Evolutionary conservation across 139 green algal species (phyloP).

Genomic region (Pleodorina starrii): DNA sequence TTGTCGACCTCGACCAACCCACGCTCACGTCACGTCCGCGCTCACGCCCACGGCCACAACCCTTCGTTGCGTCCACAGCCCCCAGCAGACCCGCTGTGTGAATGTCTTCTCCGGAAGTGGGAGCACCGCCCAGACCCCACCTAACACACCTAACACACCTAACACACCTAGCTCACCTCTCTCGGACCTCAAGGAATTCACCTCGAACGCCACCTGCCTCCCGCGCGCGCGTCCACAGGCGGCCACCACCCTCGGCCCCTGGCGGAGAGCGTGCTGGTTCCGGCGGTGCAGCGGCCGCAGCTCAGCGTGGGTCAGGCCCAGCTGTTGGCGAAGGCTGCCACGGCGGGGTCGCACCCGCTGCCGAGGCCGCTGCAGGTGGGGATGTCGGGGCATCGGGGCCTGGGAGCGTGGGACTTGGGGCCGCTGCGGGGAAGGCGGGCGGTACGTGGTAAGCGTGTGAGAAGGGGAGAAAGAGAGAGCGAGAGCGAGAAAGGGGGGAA

Average conservation of each 20-base stretch:
- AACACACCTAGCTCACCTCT: no score
- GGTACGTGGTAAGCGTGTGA: not conserved
- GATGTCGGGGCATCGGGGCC: no score
- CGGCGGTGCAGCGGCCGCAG: not conserved
- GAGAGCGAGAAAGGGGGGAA: not conserved
- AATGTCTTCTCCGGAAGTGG: no score
- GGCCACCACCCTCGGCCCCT: constrained; percentile 3
- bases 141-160: no score
- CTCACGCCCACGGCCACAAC: no score
- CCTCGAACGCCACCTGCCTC: no score
- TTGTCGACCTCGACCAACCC: not conserved
- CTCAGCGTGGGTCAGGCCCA: constrained; percentile 4
- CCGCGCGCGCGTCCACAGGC: not conserved
- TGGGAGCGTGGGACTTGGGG: not conserved
- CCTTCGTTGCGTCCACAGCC: no score
- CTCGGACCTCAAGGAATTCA: no score
- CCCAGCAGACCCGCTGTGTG: no score
- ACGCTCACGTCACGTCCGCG: no score
- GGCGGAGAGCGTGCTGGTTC: constrained; percentile 11
- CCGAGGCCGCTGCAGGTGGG: constrained; percentile 13
- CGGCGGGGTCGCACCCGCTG: not conserved
- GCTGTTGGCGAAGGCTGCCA: constrained; percentile 5
- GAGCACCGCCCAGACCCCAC: no score
- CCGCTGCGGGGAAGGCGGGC: no score
- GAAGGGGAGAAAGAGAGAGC: not conserved